Conservation (phyloP, 345 rosid genomes). For the Eucalyptus guilfoylei region DNA sequence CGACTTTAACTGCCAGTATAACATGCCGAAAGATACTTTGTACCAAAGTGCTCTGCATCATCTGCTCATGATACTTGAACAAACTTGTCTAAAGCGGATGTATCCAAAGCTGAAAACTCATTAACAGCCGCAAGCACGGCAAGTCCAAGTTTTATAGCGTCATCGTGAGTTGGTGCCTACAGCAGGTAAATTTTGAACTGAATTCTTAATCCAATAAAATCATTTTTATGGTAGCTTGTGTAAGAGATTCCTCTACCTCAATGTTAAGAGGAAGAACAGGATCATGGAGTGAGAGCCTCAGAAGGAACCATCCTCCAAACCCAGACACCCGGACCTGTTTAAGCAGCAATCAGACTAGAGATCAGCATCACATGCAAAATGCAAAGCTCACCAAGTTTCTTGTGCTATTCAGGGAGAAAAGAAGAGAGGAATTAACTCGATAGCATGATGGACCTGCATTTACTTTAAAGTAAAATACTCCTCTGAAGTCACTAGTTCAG, state of each 20-base stretch:
- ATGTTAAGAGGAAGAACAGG: constrained; percentile 98
- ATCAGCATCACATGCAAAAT: not conserved
- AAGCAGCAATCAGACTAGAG: not conserved
- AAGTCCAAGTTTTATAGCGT: constrained; percentile 71
- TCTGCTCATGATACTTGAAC: constrained; percentile 1
- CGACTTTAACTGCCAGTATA: not conserved
- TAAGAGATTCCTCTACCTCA: constrained; percentile 39
- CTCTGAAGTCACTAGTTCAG: not conserved
- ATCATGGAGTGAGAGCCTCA: constrained; percentile 94
- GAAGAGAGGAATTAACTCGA: not conserved
- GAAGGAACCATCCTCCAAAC: constrained; percentile 96
- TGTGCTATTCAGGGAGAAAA: not conserved
- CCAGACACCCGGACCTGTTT: constrained; percentile 84
- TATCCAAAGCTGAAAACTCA: constrained; percentile 76
- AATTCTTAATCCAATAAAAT: not conserved
- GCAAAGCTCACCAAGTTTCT: not conserved
- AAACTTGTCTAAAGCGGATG: constrained; percentile 62
- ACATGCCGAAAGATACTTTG: not conserved
- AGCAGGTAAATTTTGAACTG: not conserved
- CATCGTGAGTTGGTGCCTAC: constrained; percentile 70
- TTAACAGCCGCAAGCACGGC: constrained; percentile 48
- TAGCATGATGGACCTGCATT: not conserved
- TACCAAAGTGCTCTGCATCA: not conserved
- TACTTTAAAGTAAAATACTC: not conserved
- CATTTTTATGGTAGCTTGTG: not conserved